Percentiles rank a stretch among this genome's conserved stretches.
Conservation (phyloP, 225 moss, liverwort and hornwort species). For the Pseudisothecium myosuroides region DNA sequence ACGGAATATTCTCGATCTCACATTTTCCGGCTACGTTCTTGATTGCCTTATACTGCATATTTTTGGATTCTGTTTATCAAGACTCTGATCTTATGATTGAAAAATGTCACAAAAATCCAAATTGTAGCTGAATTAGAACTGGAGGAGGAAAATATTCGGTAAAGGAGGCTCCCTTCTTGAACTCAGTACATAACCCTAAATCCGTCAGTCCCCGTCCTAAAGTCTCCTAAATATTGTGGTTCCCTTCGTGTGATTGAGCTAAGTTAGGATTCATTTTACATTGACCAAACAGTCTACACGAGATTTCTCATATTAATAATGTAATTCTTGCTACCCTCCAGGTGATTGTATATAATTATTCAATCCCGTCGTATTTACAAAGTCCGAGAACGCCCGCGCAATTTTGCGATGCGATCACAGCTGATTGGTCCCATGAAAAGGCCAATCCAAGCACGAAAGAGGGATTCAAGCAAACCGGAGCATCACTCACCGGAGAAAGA, state of each 20-base stretch:
- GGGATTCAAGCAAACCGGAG: neutral
- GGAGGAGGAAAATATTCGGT: neutral
- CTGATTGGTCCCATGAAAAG: neutral
- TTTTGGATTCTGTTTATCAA: neutral
- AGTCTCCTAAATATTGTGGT: neutral
- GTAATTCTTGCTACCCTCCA: neutral
- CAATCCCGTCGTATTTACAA: neutral
- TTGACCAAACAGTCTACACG: neutral
- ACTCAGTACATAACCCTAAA: neutral
- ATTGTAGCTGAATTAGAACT: neutral
- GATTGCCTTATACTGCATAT: neutral
- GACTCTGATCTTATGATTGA: neutral
- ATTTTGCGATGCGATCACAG: neutral
- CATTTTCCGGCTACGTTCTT: neutral
- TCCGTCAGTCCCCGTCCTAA: neutral
- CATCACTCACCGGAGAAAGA: constrained; percentile 24
- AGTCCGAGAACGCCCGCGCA: neutral
- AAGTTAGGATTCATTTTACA: neutral
- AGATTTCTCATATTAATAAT: neutral
- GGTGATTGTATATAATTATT: neutral
- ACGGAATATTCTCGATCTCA: neutral
- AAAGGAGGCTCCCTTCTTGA: neutral
- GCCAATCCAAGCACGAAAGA: neutral
- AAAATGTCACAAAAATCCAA: neutral
- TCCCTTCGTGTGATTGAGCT: neutral